These are phyloP conservation scores for Vigna radiata DNA, from an alignment of 306 rosid genomes.

Conservation along the genomic window DNA sequence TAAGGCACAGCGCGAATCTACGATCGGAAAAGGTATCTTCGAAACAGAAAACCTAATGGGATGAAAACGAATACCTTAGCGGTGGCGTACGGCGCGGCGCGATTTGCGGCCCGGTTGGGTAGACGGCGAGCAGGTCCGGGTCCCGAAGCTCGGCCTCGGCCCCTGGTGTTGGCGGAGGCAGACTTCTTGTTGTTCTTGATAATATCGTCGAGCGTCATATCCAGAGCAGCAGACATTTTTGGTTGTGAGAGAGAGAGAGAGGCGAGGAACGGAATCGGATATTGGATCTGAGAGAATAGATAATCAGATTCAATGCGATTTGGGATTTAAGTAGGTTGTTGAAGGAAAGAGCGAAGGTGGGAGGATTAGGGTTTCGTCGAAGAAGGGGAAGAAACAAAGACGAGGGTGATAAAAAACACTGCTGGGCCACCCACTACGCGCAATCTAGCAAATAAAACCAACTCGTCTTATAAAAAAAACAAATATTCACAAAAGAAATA, in stretches of 20 bases:
- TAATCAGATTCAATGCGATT: not conserved
- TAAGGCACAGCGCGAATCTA: not conserved
- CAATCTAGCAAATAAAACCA: not conserved
- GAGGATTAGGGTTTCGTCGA: not conserved
- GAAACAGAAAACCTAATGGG: not conserved
- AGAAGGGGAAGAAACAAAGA: not conserved
- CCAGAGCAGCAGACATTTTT: constrained; percentile 73
- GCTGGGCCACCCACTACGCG: not conserved
- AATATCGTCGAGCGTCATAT: constrained; percentile 88
- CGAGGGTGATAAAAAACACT: not conserved
- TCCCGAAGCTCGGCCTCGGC: constrained; percentile 61
- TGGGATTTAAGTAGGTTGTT: not conserved
- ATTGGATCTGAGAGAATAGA: not conserved
- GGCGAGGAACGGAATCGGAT: not conserved
- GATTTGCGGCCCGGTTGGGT: constrained; percentile 69
- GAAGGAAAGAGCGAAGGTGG: not conserved
- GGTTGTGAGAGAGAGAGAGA: not conserved
- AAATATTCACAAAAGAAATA: no score
- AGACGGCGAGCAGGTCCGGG: constrained; percentile 93
- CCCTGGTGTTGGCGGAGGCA: constrained; percentile 63
- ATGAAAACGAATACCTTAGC: constrained; percentile 55
- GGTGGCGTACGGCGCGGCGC: constrained; percentile 64
- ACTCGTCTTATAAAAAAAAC: not conserved
- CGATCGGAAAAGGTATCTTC: not conserved
- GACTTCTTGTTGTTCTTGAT: constrained; percentile 86